These are phyloP conservation scores for Zymoseptoria pseudotritici DNA, from an alignment of 2,329 filamentous ascomycete species.

Conservation along the genomic window DNA sequence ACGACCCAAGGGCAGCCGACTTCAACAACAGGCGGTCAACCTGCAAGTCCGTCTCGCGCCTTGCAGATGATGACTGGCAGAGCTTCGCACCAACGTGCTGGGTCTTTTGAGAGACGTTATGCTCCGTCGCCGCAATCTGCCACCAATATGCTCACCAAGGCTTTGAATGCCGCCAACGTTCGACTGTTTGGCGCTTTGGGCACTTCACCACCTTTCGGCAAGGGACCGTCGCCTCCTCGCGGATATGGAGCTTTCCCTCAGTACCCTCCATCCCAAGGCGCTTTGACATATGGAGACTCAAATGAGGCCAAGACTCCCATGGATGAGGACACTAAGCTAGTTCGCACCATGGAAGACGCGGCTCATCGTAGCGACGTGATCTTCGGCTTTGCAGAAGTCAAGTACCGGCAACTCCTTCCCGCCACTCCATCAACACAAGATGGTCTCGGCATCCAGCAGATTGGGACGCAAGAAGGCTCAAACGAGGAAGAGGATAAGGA, in stretches of 20 bases:
- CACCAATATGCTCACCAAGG: conserved; percentile 88
- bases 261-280: conserved; percentile 67
- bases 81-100: conserved; percentile 63
- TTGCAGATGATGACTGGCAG: conserved; percentile 67
- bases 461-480: conserved; percentile 46
- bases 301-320: conserved; percentile 49
- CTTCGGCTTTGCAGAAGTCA: conserved; percentile 95
- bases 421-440: conserved; percentile 67
- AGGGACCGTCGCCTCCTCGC: conserved; percentile 63
- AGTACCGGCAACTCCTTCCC: conserved; percentile 94
- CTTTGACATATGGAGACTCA: conserved; percentile 57
- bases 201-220: conserved; percentile 53
- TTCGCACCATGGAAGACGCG: conserved; percentile 81
- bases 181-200: conserved; percentile 62
- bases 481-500: conserved; percentile 60
- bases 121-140: conserved; percentile 66
- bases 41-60: conserved; percentile 59
- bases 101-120: conserved; percentile 76
- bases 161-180: conserved; percentile 83
- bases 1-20: conserved; percentile 69
- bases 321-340: conserved; percentile 73
- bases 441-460: conserved; percentile 53
- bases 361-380: conserved; percentile 93
- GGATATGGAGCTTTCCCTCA: conserved; percentile 75
- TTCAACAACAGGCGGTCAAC: conserved; percentile 60